Conservation (phyloP, 2,329 filamentous ascomycete genomes). For the Fusarium setosum region DNA sequence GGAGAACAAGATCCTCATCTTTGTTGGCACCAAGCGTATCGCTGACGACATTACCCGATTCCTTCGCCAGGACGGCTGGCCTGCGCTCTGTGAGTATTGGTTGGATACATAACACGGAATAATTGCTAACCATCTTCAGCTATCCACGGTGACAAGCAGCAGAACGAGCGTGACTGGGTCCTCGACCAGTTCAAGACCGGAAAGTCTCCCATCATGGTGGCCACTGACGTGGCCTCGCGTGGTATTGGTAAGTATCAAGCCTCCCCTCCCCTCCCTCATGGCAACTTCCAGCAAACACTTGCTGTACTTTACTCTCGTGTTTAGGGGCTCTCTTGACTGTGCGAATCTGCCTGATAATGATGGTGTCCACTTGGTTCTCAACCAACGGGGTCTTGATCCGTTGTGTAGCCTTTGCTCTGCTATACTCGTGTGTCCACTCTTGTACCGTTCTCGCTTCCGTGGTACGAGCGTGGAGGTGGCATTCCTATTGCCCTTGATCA, state of each 20-base stretch:
- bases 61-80: constrained; percentile 97
- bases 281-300: constrained; percentile 69
- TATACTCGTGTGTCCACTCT: constrained; percentile 82
- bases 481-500: constrained; percentile 79
- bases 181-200: constrained; percentile 99
- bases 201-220: constrained; percentile 99
- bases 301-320: constrained; percentile 92
- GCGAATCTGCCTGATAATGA: constrained; percentile 91
- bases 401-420: constrained; percentile 61
- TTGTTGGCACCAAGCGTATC: constrained; percentile 93
- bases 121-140: constrained; percentile 65
- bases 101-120: constrained; percentile 45
- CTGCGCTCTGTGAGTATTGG: constrained; percentile 82
- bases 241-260: constrained; percentile 97
- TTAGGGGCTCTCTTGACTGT: constrained; percentile 88
- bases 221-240: constrained; percentile 99
- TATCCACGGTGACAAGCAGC: constrained; percentile 99
- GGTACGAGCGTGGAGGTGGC: constrained; percentile 84
- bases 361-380: constrained; percentile 84
- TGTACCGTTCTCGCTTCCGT: constrained; percentile 68
- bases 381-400: constrained; percentile 85
- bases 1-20: constrained; percentile 94
- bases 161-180: constrained; percentile 99
- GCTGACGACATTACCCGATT: constrained; percentile 98
- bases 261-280: constrained; percentile 58